Percentiles rank a stretch among this genome's conserved stretches.
Conservation (phyloP, 108 stramenopile genomes). For the Pseudonitzschia pungens region DNA sequence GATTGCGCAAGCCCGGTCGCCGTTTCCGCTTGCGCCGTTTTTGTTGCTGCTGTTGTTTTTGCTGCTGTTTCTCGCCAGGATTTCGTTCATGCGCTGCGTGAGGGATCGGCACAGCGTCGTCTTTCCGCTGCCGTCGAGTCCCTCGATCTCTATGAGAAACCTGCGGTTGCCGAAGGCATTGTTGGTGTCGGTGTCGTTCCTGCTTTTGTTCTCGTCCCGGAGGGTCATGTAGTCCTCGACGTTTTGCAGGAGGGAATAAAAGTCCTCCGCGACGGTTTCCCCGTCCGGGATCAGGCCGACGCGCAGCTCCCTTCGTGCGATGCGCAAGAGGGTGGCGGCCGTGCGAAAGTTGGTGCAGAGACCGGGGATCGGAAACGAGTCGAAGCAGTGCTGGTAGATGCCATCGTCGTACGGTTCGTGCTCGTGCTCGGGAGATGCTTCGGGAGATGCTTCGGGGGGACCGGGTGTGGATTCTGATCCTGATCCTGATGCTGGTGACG, state of each 20-base stretch:
- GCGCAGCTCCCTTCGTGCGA: background rate
- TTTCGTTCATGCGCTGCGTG: conserved; percentile 1
- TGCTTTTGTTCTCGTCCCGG: background rate
- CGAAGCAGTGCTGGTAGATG: background rate
- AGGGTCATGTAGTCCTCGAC: background rate
- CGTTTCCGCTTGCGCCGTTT: background rate
- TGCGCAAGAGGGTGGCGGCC: background rate
- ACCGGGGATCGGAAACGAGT: background rate
- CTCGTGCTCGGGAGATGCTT: too few relatives aligned
- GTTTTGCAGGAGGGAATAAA: background rate
- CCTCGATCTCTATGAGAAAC: conserved; percentile 33
- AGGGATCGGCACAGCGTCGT: conserved; percentile 28
- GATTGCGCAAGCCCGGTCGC: background rate
- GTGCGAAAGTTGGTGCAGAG: background rate
- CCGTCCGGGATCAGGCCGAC: background rate
- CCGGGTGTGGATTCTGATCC: too few relatives aligned
- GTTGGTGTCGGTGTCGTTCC: background rate
- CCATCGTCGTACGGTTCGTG: background rate
- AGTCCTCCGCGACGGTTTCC: background rate
- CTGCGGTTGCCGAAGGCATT: background rate
- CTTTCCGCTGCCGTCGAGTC: conserved; percentile 47
- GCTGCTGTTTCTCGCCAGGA: too few relatives aligned
- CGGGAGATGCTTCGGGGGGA: too few relatives aligned
- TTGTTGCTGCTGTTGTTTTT: too few relatives aligned
- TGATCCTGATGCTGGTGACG: too few relatives aligned